Percentiles rank a stretch among this genome's conserved stretches.
Evolutionary conservation across 2,329 filamentous ascomycete species (phyloP).

Genomic region (Periconia macrospinosa): DNA sequence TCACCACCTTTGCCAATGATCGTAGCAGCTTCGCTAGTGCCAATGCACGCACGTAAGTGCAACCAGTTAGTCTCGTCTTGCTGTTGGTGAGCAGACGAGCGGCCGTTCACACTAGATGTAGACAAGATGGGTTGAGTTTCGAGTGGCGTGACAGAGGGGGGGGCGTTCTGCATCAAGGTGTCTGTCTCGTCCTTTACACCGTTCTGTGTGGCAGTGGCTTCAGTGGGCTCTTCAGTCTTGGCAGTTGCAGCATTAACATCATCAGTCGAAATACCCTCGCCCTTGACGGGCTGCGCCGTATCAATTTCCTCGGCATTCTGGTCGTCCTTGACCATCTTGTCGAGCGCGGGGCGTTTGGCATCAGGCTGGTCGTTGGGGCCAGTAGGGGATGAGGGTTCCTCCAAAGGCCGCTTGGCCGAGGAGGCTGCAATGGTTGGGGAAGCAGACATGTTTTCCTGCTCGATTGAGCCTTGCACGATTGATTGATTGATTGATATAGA

Average conservation of each 20-base stretch:
- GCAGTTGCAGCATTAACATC: constrained; percentile 32
- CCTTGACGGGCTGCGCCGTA: constrained; percentile 38
- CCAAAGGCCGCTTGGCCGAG: constrained; percentile 88
- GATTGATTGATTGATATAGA: constrained; percentile 12
- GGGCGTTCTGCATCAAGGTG: constrained; percentile 68
- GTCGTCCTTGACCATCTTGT: constrained; percentile 80
- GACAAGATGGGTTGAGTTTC: constrained; percentile 64
- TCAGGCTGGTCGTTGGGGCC: constrained; percentile 91
- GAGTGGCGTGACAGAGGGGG: constrained; percentile 28
- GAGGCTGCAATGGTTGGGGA: constrained; percentile 55
- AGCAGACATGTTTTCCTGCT: constrained; percentile 46
- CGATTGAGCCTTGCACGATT: constrained; percentile 26
- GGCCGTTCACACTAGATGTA: constrained; percentile 55
- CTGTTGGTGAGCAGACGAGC: constrained; percentile 52
- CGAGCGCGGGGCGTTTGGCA: constrained; percentile 92
- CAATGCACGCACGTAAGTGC: constrained; percentile 94
- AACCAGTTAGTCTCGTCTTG: constrained; percentile 96
- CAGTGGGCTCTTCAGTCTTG: constrained; percentile 25
- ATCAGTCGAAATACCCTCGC: constrained; percentile 35
- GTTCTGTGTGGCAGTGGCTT: constrained; percentile 43
- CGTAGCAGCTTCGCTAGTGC: constrained; percentile 94
- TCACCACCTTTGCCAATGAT: constrained; percentile 98
- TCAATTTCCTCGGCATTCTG: constrained; percentile 53
- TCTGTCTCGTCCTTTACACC: constrained; percentile 67
- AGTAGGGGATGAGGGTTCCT: constrained; percentile 94